A percentile compares a stretch with the other conserved stretches of the same genome.
These are phyloP conservation scores for Leccinum uliginosum DNA, from an alignment of 768 basidiomycete species.

Conservation along the genomic window DNA sequence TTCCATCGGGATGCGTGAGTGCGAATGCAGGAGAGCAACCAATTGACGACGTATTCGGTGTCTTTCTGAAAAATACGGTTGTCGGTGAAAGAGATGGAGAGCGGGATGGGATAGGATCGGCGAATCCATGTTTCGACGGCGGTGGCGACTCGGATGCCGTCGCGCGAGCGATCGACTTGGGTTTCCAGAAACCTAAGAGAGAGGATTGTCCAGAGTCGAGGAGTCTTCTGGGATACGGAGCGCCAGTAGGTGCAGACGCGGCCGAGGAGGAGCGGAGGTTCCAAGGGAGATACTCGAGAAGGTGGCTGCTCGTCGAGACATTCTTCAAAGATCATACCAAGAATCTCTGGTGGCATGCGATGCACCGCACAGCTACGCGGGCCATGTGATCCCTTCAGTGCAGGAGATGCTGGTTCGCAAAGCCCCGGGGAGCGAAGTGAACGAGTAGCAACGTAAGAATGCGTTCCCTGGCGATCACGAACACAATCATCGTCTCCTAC, in stretches of 20 bases:
- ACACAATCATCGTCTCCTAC: not conserved
- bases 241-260: conserved; percentile 28
- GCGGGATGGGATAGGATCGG: conserved; percentile 17
- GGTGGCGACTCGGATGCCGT: conserved; percentile 10
- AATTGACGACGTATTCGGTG: conserved; percentile 16
- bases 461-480: not conserved
- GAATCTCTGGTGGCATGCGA: conserved; percentile 36
- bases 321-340: conserved; percentile 25
- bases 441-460: not conserved
- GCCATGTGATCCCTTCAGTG: not conserved
- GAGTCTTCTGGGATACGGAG: conserved; percentile 9
- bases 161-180: conserved; percentile 17
- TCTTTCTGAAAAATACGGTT: conserved; percentile 24
- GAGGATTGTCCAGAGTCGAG: conserved; percentile 25
- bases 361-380: not conserved
- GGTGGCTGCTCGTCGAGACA: conserved; percentile 9
- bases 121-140: conserved; percentile 23
- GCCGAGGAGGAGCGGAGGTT: conserved; percentile 23
- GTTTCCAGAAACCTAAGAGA: conserved; percentile 22
- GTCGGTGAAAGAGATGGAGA: conserved; percentile 26
- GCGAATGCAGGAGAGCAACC: conserved; percentile 18
- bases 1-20: conserved; percentile 22
- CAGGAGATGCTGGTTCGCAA: not conserved
- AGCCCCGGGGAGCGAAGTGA: not conserved
- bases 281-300: not conserved